Evolutionary conservation across 129 eudicot genomes (phyloP).

Genomic region (Deinandra increscens): DNA sequence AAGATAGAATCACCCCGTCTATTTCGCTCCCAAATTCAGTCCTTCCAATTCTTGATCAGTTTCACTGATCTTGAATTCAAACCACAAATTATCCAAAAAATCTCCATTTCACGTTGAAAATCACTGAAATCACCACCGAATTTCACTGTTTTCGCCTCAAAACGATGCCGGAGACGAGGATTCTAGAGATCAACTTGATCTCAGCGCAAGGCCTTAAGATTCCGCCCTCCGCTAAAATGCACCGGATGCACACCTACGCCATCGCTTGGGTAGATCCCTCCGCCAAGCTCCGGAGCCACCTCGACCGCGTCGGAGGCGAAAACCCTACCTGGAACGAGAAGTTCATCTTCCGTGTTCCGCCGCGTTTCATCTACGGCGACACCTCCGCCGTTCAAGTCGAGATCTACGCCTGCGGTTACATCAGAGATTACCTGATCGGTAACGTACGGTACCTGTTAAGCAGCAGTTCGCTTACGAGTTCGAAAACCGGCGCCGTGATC

Average conservation of each 20-base stretch:
- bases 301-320: slow-evolving; percentile 64
- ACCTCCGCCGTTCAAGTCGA: slow-evolving; percentile 80
- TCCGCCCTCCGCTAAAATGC: slow-evolving; percentile 51
- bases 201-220: slow-evolving; percentile 75
- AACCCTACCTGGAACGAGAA: slow-evolving; percentile 97
- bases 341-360: slow-evolving; percentile 72
- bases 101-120: slow-evolving; percentile 14
- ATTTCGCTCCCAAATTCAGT: slow-evolving; percentile 1
- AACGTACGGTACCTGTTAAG: slow-evolving; percentile 71
- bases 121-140: slow-evolving; percentile 4
- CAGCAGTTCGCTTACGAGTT: slow-evolving; percentile 35
- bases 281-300: slow-evolving; percentile 66
- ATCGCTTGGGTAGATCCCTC: slow-evolving; percentile 55
- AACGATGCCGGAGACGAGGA: slow-evolving; percentile 35
- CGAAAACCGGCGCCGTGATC: slow-evolving; percentile 28
- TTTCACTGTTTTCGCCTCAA: neutral
- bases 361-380: slow-evolving; percentile 58
- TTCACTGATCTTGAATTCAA: slow-evolving; percentile 23
- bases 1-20: neutral
- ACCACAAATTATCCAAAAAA: neutral
- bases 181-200: slow-evolving; percentile 88
- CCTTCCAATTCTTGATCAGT: slow-evolving; percentile 22
- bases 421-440: slow-evolving; percentile 64
- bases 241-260: slow-evolving; percentile 89
- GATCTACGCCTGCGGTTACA: slow-evolving; percentile 71